These are phyloP conservation scores for Beta vulgaris DNA, from an alignment of 148 eudicot species.

Conservation along the genomic window DNA sequence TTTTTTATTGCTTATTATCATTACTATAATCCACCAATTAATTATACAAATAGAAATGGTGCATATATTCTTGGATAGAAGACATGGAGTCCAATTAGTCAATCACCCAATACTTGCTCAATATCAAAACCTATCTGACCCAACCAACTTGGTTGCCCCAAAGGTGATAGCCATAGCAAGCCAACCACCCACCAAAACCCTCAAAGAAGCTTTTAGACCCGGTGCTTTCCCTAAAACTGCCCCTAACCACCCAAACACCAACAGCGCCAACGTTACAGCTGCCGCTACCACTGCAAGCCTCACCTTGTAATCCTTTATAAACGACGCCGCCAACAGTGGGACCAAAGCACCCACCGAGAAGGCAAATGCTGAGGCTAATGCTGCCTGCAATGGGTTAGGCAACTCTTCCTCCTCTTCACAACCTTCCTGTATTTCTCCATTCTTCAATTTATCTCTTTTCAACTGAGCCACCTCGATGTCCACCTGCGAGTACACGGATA, in stretches of 20 bases:
- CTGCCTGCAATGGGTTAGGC: conserved; percentile 39
- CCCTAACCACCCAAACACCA: conserved; percentile 42
- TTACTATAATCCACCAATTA: too few relatives aligned
- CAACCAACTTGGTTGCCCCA: conserved; percentile 31
- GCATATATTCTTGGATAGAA: too few relatives aligned
- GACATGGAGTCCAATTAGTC: too few relatives aligned
- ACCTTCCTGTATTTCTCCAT: neutral
- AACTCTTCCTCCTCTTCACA: conserved; percentile 21
- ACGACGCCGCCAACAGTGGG: conserved; percentile 36
- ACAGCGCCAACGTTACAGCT: conserved; percentile 34
- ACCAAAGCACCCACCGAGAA: conserved; percentile 38
- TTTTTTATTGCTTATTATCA: too few relatives aligned
- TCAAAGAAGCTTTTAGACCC: conserved; percentile 23
- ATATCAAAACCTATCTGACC: conserved; percentile 20
- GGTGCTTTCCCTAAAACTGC: conserved; percentile 37
- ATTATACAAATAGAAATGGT: too few relatives aligned
- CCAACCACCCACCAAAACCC: conserved; percentile 52
- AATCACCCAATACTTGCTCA: too few relatives aligned
- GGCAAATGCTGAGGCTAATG: conserved; percentile 39
- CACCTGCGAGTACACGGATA: conserved; percentile 41
- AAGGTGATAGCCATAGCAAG: conserved; percentile 41
- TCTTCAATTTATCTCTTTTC: conserved; percentile 20
- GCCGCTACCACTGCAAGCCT: conserved; percentile 37
- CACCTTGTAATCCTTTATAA: conserved; percentile 34
- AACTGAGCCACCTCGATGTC: conserved; percentile 42